A percentile compares a stretch with the other conserved stretches of the same genome.
phyloP scores from a whole-genome alignment of 768 basidiomycete species.

The Pisolithus sp. region DNA sequence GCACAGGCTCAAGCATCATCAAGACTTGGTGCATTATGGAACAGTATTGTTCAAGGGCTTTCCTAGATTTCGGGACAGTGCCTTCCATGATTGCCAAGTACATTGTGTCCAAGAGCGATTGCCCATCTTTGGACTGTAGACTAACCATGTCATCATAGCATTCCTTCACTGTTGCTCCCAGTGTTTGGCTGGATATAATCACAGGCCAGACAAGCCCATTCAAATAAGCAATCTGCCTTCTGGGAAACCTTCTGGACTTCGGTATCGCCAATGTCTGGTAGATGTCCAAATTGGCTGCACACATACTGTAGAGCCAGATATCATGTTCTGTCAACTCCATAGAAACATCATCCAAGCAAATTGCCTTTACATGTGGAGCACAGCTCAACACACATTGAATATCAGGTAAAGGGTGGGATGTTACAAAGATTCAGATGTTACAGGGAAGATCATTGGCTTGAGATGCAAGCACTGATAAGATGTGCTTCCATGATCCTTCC shows the following conservation, averaged over 20 bases:
- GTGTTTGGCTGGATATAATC: constrained; percentile 1
- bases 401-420: constrained; percentile 21
- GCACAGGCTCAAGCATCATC: background rate
- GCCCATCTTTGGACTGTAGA: background rate
- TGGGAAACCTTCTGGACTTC: constrained; percentile 1
- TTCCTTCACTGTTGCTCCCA: background rate
- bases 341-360: background rate
- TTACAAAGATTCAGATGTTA: too few relatives aligned
- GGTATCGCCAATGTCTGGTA: background rate
- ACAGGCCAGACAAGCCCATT: constrained; percentile 17
- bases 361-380: background rate
- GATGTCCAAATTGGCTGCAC: background rate
- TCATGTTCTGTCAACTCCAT: background rate
- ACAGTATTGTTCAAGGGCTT: background rate
- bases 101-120: background rate
- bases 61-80: background rate
- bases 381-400: constrained; percentile 7
- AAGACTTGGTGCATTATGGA: background rate
- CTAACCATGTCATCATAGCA: background rate
- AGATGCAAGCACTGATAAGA: too few relatives aligned
- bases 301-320: background rate
- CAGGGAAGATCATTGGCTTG: too few relatives aligned
- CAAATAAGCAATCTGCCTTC: constrained; percentile 14
- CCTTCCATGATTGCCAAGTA: background rate
- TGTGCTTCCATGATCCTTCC: too few relatives aligned